Conservation (phyloP, 2,329 filamentous ascomycete species). For the Cladophialophora chaetospira region DNA sequence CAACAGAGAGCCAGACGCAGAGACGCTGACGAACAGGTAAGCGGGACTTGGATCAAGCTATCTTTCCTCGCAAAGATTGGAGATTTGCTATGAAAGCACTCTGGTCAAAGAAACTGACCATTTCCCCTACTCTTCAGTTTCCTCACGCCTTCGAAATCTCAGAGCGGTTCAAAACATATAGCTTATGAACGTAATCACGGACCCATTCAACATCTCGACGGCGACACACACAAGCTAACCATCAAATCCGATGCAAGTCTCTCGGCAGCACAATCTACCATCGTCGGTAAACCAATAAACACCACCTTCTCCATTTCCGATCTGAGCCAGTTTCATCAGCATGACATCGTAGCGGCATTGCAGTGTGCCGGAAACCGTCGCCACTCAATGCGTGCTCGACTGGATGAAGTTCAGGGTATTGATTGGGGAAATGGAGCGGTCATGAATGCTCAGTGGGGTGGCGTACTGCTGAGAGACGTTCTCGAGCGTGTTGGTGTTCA, state of each 20-base stretch:
- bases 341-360: constrained; percentile 52
- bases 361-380: constrained; percentile 63
- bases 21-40: constrained; percentile 30
- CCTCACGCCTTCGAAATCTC: constrained; percentile 1
- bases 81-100: no score
- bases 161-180: neutral
- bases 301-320: neutral
- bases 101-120: neutral
- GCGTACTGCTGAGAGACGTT: constrained; percentile 56
- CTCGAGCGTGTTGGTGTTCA: constrained; percentile 37
- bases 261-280: neutral
- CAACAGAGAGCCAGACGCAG: constrained; percentile 37
- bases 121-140: neutral
- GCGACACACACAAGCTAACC: constrained; percentile 43
- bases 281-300: neutral
- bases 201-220: constrained; percentile 47
- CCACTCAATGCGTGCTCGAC: constrained; percentile 60
- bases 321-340: neutral
- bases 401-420: constrained; percentile 62
- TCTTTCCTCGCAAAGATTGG: no score
- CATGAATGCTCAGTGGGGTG: constrained; percentile 62
- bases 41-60: neutral
- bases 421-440: constrained; percentile 63
- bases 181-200: constrained; percentile 61
- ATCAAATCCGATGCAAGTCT: constrained; percentile 34